Base-by-base conservation (phyloP, 306 rosid genomes). In the Arachis stenosperma region DNA sequence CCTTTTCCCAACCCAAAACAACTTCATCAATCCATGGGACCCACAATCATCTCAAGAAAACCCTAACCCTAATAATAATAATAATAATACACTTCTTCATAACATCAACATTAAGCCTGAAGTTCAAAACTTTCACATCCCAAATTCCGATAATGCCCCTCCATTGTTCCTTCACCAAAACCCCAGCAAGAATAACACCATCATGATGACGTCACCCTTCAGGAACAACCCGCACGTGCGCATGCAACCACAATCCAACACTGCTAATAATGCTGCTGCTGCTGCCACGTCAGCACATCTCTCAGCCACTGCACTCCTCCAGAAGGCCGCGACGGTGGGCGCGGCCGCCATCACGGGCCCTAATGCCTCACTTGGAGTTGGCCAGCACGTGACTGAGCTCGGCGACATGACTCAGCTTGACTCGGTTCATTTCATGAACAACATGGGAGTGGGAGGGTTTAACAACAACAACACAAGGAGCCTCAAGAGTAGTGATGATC, bases 271-370 rank as follows among this genome's bases (percentile, higher is more conserved):
- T 22, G 27, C 27, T 22, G 27, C 27, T 51, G 6, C 56, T 36
- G 5, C 81, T 2, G 66, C 88, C 88, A 83, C 80, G 64, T 84
- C 93, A 53, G 73, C 92, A 3, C 90, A 93, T 79, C 87, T 91
- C 33, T 94, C 99, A 7, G 93, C 99, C 75, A 91, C 99, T 15
- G 96, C 96, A 3, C 86, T 94, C 9, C 99, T 94, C 65, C 96
- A 90, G 65, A 91, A 88, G 83, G 99, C 96, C 27, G 95, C 99
- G 0, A 87, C 91, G 8, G 76, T 85, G 1, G 91, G 96, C 1
- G 71, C 84, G 29, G 73, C 88, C 6, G 57, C 90, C 7, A 63
- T 73, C 60, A 64, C 85, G 6, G 74, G 75, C 13, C 78, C 75
- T 10, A 14, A n/a, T 11, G 54, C 15, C 6, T 48, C 54, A n/a